Evolutionary conservation across 2,329 filamentous ascomycete species (phyloP).

Genomic region (Hymenoscyphus salicellus): DNA sequence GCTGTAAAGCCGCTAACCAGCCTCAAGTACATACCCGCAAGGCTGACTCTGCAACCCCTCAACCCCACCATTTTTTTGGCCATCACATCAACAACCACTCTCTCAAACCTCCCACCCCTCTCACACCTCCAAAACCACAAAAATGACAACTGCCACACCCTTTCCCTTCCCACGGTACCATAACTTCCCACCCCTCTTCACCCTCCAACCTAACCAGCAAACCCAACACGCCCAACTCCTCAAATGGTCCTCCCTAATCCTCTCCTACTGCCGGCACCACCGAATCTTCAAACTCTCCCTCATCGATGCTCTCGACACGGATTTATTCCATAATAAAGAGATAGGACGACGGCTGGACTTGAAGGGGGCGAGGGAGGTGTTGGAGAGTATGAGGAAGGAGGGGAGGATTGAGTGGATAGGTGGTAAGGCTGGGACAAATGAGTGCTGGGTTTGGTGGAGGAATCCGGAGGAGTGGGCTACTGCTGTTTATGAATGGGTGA

Average conservation of each 20-base stretch:
- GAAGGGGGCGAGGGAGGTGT: constrained; percentile 54
- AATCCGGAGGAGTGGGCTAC: constrained; percentile 88
- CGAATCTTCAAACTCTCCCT: constrained; percentile 73
- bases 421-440: constrained; percentile 42
- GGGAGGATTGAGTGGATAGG: constrained; percentile 65
- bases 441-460: constrained; percentile 79
- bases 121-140: background rate
- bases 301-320: constrained; percentile 54
- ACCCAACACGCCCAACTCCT: constrained; percentile 73
- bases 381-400: constrained; percentile 58
- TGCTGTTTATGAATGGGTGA: constrained; percentile 69
- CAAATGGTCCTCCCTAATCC: constrained; percentile 85
- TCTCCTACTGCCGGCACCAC: constrained; percentile 77
- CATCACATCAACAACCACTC: background rate
- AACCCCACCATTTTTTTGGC: background rate
- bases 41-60: background rate
- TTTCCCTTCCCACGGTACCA: constrained; percentile 64
- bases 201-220: constrained; percentile 69
- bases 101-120: background rate
- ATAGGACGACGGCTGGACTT: constrained; percentile 51
- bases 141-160: background rate
- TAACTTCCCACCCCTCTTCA: constrained; percentile 83
- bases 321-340: constrained; percentile 56
- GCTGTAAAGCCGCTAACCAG: too few relatives aligned
- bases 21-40: background rate